These are phyloP conservation scores for Phlyctochytrium planicorne DNA, from an alignment of 192 early-diverging fungal species.

Conservation along the genomic window DNA sequence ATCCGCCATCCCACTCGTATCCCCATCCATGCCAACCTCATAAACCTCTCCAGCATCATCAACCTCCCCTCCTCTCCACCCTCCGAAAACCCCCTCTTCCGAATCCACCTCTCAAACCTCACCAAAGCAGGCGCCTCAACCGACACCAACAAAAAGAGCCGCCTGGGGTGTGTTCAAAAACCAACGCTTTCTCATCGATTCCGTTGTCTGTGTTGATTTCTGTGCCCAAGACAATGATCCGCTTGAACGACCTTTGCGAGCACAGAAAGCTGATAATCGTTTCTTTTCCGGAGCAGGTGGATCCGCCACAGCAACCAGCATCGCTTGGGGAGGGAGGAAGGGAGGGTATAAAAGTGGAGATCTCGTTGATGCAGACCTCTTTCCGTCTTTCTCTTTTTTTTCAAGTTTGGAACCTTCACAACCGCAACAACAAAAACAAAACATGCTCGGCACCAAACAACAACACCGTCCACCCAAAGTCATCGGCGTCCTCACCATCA, in stretches of 20 bases:
- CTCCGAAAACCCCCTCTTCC: not conserved
- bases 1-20: not conserved
- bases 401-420: not conserved
- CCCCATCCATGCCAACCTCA: not conserved
- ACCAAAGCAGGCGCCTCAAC: slow-evolving; percentile 76
- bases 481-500: not conserved
- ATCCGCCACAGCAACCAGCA: slow-evolving; percentile 63
- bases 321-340: not conserved
- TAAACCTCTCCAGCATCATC: not conserved
- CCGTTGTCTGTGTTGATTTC: not conserved
- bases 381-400: not conserved
- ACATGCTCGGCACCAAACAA: not conserved
- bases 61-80: not conserved
- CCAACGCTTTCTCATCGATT: not conserved
- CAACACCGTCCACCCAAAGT: not conserved
- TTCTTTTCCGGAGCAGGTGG: slow-evolving; percentile 65
- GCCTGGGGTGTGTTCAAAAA: slow-evolving; percentile 60
- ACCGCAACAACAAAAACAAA: not conserved
- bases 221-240: slow-evolving; percentile 30
- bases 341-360: not conserved
- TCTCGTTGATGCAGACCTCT: not conserved
- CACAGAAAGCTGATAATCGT: slow-evolving; percentile 60
- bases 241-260: slow-evolving; percentile 48
- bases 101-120: slow-evolving; percentile 30
- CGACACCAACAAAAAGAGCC: slow-evolving; percentile 75